These are phyloP conservation scores for Cystobasidium slooffiae DNA, from an alignment of 1,284 basidiomycete species.

Conservation along the genomic window DNA sequence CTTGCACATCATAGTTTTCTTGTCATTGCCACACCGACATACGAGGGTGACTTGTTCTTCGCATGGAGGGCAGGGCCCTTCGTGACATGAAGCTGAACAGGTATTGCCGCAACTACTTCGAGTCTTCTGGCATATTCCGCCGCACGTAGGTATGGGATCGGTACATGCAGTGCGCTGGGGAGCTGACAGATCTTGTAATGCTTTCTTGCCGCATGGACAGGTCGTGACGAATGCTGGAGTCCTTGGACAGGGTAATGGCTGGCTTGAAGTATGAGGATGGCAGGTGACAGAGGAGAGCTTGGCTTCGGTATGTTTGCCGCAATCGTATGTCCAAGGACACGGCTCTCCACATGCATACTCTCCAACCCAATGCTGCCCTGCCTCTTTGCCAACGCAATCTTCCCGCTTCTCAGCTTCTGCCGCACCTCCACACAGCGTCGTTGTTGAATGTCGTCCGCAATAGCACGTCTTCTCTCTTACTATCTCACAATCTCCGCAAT, in stretches of 20 bases:
- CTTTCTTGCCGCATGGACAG: conserved; percentile 79
- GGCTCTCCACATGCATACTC: conserved; percentile 68
- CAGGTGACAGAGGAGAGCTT: conserved; percentile 54
- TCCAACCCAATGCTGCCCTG: conserved; percentile 66
- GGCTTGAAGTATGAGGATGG: conserved; percentile 69
- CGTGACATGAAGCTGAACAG: conserved; percentile 66
- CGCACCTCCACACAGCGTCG: conserved; percentile 46
- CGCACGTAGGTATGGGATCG: conserved; percentile 78
- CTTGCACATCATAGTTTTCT: conserved; percentile 44
- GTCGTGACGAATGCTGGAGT: conserved; percentile 70
- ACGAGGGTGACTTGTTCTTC: conserved; percentile 47
- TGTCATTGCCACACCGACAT: conserved; percentile 52
- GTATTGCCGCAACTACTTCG: conserved; percentile 69
- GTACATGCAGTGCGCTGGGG: conserved; percentile 66
- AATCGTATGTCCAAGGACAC: conserved; percentile 75
- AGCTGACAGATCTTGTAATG: conserved; percentile 60
- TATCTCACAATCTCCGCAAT: conserved; percentile 48
- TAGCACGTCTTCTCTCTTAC: conserved; percentile 51
- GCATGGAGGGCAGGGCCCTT: conserved; percentile 57
- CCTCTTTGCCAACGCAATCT: neutral
- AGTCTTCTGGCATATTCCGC: conserved; percentile 68
- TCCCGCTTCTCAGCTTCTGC: conserved; percentile 9
- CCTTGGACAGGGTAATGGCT: conserved; percentile 69
- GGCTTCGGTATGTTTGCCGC: conserved; percentile 71
- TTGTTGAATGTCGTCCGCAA: conserved; percentile 46